A percentile compares a stretch with the other conserved stretches of the same genome.
Conservation (phyloP, 805 yeast species). For the Isabelozyma heimii region DNA sequence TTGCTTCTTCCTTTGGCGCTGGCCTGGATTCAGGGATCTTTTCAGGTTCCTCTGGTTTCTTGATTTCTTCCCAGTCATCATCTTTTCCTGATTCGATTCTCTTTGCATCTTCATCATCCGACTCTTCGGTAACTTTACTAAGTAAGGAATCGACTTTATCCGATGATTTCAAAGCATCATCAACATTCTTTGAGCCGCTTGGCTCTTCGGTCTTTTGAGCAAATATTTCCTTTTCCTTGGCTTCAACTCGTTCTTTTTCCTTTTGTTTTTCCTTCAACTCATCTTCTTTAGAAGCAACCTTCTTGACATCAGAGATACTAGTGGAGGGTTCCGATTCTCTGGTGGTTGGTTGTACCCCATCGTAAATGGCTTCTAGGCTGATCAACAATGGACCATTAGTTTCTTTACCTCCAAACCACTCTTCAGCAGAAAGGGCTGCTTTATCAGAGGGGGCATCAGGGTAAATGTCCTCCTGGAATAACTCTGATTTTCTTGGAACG, state of each 20-base stretch:
- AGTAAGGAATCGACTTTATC: constrained; percentile 33
- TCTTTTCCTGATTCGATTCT: constrained; percentile 18
- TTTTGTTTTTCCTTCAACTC: constrained; percentile 12
- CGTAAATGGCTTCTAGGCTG: constrained; percentile 72
- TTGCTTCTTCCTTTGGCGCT: constrained; percentile 4
- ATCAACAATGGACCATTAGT: constrained; percentile 81
- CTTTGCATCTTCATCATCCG: constrained; percentile 35
- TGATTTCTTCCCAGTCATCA: constrained; percentile 42
- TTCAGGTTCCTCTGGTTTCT: constrained; percentile 18
- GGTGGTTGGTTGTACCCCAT: constrained; percentile 62
- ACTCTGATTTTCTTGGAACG: constrained; percentile 92
- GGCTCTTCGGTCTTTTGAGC: constrained; percentile 1
- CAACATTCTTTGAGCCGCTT: constrained; percentile 23
- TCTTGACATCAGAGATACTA: constrained; percentile 22
- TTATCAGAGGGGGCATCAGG: constrained; percentile 84
- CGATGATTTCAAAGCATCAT: constrained; percentile 36
- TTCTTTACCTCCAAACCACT: constrained; percentile 75
- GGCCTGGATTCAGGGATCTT: constrained; percentile 6
- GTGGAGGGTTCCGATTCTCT: constrained; percentile 38
- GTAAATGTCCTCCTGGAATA: constrained; percentile 88
- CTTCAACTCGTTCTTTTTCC: constrained; percentile 9
- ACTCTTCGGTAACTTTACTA: constrained; percentile 35
- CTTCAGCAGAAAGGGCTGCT: constrained; percentile 76
- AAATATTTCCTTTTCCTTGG: constrained; percentile 7
- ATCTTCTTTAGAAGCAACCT: constrained; percentile 16